A percentile compares a stretch with the other conserved stretches of the same genome.
These are phyloP conservation scores for Ananas comosus DNA, from an alignment of 176 grass and related monocot species.

Conservation along the genomic window DNA sequence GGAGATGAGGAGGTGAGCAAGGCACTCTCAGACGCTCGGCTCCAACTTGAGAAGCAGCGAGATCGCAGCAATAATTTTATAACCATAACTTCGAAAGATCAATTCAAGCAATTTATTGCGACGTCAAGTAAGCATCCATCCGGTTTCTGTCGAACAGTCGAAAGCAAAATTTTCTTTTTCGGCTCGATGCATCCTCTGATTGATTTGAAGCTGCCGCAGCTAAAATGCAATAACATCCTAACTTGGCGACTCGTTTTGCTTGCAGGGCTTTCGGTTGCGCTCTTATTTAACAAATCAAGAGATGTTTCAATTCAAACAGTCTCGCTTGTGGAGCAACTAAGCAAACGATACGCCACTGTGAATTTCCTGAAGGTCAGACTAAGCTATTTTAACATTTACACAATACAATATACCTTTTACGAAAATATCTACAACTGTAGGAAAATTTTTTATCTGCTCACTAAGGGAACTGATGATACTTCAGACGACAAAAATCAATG, in stretches of 20 bases:
- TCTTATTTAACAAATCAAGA: conserved; percentile 1
- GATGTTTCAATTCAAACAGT: conserved; percentile 1
- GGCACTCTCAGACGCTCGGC: conserved; percentile 9
- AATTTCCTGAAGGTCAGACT: conserved; percentile 12
- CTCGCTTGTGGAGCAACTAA: conserved; percentile 1
- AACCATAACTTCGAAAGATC: neutral
- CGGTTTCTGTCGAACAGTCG: too few relatives aligned
- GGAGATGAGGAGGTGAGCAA: conserved; percentile 19
- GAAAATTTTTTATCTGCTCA: too few relatives aligned
- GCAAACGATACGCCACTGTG: conserved; percentile 4
- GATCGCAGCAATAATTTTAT: neutral
- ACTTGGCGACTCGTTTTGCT: neutral
- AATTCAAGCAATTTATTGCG: conserved; percentile 7
- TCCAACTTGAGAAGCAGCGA: conserved; percentile 13
- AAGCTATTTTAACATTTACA: neutral
- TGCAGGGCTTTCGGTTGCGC: conserved; percentile 10
- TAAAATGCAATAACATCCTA: neutral
- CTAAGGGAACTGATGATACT: too few relatives aligned
- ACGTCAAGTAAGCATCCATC: conserved; percentile 3
- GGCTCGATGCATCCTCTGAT: too few relatives aligned
- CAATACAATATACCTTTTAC: neutral
- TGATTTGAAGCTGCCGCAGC: too few relatives aligned
- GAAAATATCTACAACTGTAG: too few relatives aligned
- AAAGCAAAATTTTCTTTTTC: too few relatives aligned
- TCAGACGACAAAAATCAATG: too few relatives aligned